A percentile compares a stretch with the other conserved stretches of the same genome.
Evolutionary conservation across 1,284 basidiomycete species (phyloP).

Genomic region (Rhodotorula sp.): DNA sequence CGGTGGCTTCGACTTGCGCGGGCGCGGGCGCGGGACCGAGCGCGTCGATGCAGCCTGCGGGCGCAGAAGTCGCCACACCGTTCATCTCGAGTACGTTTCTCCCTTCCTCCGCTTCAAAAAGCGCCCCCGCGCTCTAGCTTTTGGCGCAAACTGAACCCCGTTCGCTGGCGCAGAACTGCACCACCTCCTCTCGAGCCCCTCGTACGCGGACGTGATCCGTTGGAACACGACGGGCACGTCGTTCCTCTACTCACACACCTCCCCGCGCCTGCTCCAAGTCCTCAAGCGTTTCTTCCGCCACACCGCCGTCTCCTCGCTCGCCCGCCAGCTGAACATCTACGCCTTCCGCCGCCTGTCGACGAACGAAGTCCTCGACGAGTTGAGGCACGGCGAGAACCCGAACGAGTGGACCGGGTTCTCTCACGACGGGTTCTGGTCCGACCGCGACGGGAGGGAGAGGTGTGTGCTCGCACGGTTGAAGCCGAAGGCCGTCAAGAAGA

Average conservation of each 20-base stretch:
- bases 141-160: too few species aligned
- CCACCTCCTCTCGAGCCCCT: conserved; percentile 20
- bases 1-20: neutral
- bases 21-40: neutral
- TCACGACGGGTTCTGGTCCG: conserved; percentile 24
- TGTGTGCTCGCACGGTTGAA: conserved; percentile 19
- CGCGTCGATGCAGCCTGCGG: neutral
- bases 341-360: conserved; percentile 11
- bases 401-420: conserved; percentile 20
- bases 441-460: neutral
- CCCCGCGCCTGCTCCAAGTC: conserved; percentile 14
- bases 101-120: too few species aligned
- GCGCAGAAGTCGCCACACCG: neutral
- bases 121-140: neutral
- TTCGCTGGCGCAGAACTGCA: conserved; percentile 5
- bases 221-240: conserved; percentile 13
- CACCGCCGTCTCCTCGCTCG: conserved; percentile 7
- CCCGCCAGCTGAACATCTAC: conserved; percentile 20
- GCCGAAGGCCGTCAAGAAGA: conserved; percentile 15
- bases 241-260: conserved; percentile 25
- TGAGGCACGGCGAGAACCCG: neutral
- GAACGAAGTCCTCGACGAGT: neutral
- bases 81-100: conserved; percentile 5
- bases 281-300: conserved; percentile 25
- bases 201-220: conserved; percentile 15